Conservation (phyloP, 2,329 filamentous ascomycete genomes). For the Fusarium guadeloupense region DNA sequence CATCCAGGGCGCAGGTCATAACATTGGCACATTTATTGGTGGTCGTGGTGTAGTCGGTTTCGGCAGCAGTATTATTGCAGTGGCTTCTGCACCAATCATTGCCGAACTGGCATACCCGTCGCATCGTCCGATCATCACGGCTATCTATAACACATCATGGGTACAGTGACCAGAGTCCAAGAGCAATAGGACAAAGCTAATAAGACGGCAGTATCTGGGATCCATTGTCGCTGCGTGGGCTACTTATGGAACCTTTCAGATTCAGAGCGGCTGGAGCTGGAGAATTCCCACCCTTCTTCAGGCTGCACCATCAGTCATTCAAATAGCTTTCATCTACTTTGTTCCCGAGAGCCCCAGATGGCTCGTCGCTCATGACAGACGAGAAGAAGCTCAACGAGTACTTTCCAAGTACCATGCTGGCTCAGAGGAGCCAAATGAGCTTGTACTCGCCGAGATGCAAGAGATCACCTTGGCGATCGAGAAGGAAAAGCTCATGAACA, state of each 20-base stretch:
- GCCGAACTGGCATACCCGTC: no score
- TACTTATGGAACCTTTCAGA: slow-evolving; percentile 38
- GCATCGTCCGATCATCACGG: no score
- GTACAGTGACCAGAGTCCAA: no score
- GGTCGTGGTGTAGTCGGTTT: no score
- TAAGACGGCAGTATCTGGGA: no score
- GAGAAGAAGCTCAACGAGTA: slow-evolving; percentile 46
- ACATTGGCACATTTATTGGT: no score
- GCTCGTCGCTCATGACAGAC: slow-evolving; percentile 48
- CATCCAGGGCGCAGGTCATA: no score
- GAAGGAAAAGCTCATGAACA: neutral
- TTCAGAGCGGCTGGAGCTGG: slow-evolving; percentile 39
- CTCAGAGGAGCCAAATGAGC: neutral
- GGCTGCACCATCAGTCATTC: neutral
- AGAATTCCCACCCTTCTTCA: slow-evolving; percentile 38
- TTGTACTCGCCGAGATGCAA: neutral
- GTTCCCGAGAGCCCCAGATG: slow-evolving; percentile 26
- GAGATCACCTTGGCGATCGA: slow-evolving; percentile 4
- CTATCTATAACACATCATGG: no score
- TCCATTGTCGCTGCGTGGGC: slow-evolving; percentile 43
- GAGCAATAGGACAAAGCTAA: no score
- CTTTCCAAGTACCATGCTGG: slow-evolving; percentile 36
- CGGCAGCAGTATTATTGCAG: no score
- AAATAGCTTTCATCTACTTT: slow-evolving; percentile 7
- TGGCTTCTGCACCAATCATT: no score